Conservation (phyloP, 345 rosid species). For the Pistacia integerrima region DNA sequence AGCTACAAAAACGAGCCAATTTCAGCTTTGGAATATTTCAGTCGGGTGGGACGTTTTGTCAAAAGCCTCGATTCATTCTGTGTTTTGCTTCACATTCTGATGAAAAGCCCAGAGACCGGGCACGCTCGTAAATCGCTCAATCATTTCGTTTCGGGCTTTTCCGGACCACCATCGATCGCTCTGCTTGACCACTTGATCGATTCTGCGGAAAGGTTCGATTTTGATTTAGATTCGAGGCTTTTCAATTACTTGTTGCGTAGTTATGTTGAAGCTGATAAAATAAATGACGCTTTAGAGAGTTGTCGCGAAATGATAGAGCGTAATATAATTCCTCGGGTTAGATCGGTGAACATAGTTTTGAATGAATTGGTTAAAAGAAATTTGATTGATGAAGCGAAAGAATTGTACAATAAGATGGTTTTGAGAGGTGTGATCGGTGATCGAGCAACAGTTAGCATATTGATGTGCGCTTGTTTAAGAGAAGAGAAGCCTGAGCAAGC, state of each 20-base stretch:
- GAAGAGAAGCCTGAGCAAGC: constrained; percentile 55
- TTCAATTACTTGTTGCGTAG: constrained; percentile 65
- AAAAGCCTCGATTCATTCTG: constrained; percentile 44
- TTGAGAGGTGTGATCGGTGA: constrained; percentile 48
- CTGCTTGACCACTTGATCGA: constrained; percentile 46
- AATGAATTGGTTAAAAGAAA: constrained; percentile 44
- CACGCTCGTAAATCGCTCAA: constrained; percentile 45
- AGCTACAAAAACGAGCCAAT: too few species aligned
- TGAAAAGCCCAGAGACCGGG: constrained; percentile 30
- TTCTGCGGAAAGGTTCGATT: constrained; percentile 39
- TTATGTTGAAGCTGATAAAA: constrained; percentile 40
- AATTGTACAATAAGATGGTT: constrained; percentile 52
- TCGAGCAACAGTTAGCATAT: constrained; percentile 33
- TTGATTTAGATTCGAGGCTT: constrained; percentile 44
- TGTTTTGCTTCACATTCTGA: constrained; percentile 63
- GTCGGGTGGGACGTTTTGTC: constrained; percentile 30
- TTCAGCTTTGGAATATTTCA: constrained; percentile 31
- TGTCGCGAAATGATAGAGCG: constrained; percentile 46
- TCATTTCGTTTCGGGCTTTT: constrained; percentile 36
- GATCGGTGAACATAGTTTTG: constrained; percentile 42
- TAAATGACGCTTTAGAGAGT: constrained; percentile 46
- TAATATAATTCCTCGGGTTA: constrained; percentile 35
- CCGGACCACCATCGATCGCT: constrained; percentile 35
- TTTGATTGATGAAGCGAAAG: constrained; percentile 44
- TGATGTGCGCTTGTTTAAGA: constrained; percentile 62